Base-by-base conservation (phyloP, 192 early-diverging fungal species). In the Backusella tarrabulga region DNA sequence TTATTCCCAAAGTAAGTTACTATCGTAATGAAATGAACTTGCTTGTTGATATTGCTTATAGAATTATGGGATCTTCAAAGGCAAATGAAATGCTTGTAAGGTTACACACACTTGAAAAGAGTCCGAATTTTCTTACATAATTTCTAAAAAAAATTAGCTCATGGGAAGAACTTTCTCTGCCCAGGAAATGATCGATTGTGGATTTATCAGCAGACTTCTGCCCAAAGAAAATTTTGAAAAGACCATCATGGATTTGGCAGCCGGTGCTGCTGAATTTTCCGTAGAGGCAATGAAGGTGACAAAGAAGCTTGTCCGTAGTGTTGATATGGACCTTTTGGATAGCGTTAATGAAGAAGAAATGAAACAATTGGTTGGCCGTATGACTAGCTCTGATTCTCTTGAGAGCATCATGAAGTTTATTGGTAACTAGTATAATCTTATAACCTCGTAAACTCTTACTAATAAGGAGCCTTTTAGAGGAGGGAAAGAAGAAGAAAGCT, bases 1-100 rank as follows among this genome's bases (percentile, higher is more conserved):
- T 80, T 89, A 8, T 92, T 94, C 70, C 93, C 92, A 68, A 81
- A 76, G 85, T 87, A 77, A 72, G 23, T 26, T 63, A 11, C 4
- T 29, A 29, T 29, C 23, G 38, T 4, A 29, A 63, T 26, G 29
- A n/a, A 63, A 63, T 63, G 46, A 26, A 32, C 32, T 32, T 32
- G 32, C 7, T 8, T 63, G 26, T 19, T 17, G 7, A 50, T 7
- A 34, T 15, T 70, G 23, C 41, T n/a, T 77, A 19, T 67, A 86
- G 91, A 38, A 89, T 91, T 34, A 87, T 94, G 76, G 92, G 93
- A 1, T 74, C 79, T 6, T 81, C 87, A 6, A 80, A 83, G 6
- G 93, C 93, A 35, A 94, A 91, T 81, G 90, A 92, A 72, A 46
- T 75, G 34, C 72, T 85, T 34, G 84, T 87, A 81, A 78, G 84